phyloP scores from a whole-genome alignment of 2,329 filamentous ascomycete species.

The Fusarium coicis region DNA sequence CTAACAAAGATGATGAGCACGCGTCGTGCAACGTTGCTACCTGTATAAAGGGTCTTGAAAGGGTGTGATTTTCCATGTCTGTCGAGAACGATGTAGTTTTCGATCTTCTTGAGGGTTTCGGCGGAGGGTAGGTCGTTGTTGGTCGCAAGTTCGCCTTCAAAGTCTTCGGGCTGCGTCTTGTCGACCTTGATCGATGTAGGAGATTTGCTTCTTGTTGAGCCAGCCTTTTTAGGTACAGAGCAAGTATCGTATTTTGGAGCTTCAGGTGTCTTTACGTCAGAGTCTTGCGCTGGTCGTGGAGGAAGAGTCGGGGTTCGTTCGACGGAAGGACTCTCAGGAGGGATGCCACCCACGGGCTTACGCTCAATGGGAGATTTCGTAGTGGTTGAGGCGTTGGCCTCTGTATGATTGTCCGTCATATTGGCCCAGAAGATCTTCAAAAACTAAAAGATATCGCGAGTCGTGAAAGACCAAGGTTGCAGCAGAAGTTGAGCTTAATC shows the following conservation, averaged over 20 bases:
- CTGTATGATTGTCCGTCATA: constrained; percentile 32
- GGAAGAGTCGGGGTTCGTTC: constrained; percentile 27
- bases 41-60: constrained; percentile 72
- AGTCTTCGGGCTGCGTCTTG: constrained; percentile 59
- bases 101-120: constrained; percentile 61
- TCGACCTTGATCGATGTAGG: constrained; percentile 50
- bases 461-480: neutral
- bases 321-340: constrained; percentile 6
- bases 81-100: constrained; percentile 69
- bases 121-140: constrained; percentile 65
- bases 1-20: constrained; percentile 79
- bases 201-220: constrained; percentile 30
- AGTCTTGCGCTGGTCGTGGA: constrained; percentile 7
- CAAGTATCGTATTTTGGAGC: constrained; percentile 14
- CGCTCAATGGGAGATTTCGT: constrained; percentile 20
- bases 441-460: neutral
- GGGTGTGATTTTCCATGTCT: constrained; percentile 66
- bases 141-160: constrained; percentile 65
- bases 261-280: constrained; percentile 18
- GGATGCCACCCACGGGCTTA: constrained; percentile 13
- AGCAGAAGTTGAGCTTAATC: constrained; percentile 2
- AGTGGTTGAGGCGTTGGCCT: constrained; percentile 6
- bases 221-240: constrained; percentile 30
- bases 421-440: neutral
- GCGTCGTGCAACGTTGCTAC: constrained; percentile 62